Percentiles rank a stretch among this genome's conserved stretches.
These are phyloP conservation scores for Leishmania major DNA, from an alignment of 208 protist species.

Conservation along the genomic window DNA sequence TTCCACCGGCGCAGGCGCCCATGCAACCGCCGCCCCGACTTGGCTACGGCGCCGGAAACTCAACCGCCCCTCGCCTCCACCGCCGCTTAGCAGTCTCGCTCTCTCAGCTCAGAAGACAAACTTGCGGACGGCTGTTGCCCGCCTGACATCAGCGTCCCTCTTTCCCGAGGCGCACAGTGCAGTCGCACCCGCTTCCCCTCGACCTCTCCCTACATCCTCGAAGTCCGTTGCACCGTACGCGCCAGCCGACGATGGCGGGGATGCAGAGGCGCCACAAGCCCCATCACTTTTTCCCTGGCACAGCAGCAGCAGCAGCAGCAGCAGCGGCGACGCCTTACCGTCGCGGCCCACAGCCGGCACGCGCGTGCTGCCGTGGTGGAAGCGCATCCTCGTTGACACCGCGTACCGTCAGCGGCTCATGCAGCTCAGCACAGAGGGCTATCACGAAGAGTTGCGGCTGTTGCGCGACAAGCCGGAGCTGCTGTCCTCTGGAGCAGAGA, in stretches of 20 bases:
- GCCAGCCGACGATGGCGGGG: not conserved
- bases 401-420: conserved; percentile 56
- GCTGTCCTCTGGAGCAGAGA: conserved; percentile 37
- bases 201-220: not conserved
- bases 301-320: not conserved
- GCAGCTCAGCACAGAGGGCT: conserved; percentile 47
- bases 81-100: not conserved
- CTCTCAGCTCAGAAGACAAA: not conserved
- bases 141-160: not conserved
- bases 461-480: conserved; percentile 45
- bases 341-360: not conserved
- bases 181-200: conserved; percentile 9
- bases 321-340: not conserved
- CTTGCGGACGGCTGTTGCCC: not conserved
- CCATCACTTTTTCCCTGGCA: not conserved
- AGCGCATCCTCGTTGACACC: conserved; percentile 57
- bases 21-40: not conserved
- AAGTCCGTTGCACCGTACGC: too few relatives aligned
- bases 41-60: not conserved
- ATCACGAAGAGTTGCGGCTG: conserved; percentile 57
- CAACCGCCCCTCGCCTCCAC: not conserved
- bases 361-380: conserved; percentile 77
- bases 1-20: not conserved
- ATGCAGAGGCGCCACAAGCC: not conserved
- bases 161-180: not conserved